These are phyloP conservation scores for Podila epicladia DNA, from an alignment of 192 early-diverging fungal genomes.

Conservation along the genomic window DNA sequence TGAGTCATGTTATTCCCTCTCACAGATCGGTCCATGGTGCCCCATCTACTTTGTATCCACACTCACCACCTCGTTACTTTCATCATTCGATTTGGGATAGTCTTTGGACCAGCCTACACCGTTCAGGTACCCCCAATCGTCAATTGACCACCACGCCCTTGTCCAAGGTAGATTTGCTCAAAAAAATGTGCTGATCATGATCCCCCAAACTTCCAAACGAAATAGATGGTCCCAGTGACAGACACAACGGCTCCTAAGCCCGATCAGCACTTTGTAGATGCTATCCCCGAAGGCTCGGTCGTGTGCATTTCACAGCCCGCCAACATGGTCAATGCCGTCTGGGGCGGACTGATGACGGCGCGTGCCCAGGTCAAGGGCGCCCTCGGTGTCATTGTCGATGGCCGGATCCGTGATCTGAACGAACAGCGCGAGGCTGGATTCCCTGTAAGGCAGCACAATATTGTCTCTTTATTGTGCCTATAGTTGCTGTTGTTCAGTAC, in stretches of 20 bases:
- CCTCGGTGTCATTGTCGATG: constrained; percentile 65
- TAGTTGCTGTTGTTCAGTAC: background rate
- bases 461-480: background rate
- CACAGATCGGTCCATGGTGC: background rate
- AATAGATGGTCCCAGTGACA: constrained; percentile 57
- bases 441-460: constrained; percentile 40
- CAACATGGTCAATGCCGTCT: constrained; percentile 63
- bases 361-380: constrained; percentile 56
- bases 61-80: background rate
- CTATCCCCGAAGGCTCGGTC: constrained; percentile 54
- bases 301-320: constrained; percentile 64
- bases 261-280: constrained; percentile 58
- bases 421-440: constrained; percentile 60
- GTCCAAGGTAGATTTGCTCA: background rate
- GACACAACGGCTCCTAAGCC: constrained; percentile 53
- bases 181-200: background rate
- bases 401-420: constrained; percentile 61
- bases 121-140: constrained; percentile 54
- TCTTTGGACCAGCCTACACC: constrained; percentile 69
- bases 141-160: no score
- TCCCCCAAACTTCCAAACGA: constrained; percentile 4
- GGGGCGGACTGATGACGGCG: constrained; percentile 70
- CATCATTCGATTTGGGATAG: background rate
- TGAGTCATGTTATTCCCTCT: constrained; percentile 3
- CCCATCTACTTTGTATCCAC: background rate